Evolutionary conservation across 2,329 filamentous ascomycete genomes (phyloP).

Genomic region (Lecanoromycetidae sp.): DNA sequence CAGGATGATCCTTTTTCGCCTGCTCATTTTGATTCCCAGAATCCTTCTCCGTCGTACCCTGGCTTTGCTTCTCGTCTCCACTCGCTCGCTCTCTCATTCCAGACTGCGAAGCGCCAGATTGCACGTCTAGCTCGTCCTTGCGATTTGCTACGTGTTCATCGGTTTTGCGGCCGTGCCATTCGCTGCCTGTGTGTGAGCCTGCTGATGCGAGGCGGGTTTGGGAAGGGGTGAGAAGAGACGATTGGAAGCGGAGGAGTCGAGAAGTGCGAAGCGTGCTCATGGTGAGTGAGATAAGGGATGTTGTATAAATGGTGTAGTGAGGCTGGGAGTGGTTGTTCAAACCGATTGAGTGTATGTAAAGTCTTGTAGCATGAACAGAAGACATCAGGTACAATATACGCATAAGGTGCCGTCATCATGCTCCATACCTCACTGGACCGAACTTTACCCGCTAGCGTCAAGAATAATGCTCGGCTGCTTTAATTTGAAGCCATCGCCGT

Average conservation of each 20-base stretch:
- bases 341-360: too few relatives aligned
- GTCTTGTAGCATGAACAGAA: background rate
- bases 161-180: constrained; percentile 15
- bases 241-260: background rate
- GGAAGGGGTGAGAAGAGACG: background rate
- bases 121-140: constrained; percentile 16
- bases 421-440: too few relatives aligned
- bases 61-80: constrained; percentile 28
- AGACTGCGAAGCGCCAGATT: constrained; percentile 13
- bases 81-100: constrained; percentile 21
- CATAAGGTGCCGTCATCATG: too few relatives aligned
- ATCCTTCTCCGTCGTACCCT: constrained; percentile 32
- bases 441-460: too few relatives aligned
- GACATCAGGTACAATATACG: too few relatives aligned
- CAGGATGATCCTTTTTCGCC: constrained; percentile 37
- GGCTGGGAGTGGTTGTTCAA: too few relatives aligned
- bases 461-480: too few relatives aligned
- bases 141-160: constrained; percentile 17
- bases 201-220: background rate
- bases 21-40: constrained; percentile 27
- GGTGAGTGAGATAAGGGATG: too few relatives aligned
- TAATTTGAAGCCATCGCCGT: background rate
- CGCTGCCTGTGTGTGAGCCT: background rate
- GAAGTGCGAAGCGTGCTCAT: too few relatives aligned
- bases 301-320: too few relatives aligned